Evolutionary conservation across 257 asterid genomes (phyloP), one percentile per base, ranked within the genome.

Genomic region (Nicotiana knightiana): DNA sequence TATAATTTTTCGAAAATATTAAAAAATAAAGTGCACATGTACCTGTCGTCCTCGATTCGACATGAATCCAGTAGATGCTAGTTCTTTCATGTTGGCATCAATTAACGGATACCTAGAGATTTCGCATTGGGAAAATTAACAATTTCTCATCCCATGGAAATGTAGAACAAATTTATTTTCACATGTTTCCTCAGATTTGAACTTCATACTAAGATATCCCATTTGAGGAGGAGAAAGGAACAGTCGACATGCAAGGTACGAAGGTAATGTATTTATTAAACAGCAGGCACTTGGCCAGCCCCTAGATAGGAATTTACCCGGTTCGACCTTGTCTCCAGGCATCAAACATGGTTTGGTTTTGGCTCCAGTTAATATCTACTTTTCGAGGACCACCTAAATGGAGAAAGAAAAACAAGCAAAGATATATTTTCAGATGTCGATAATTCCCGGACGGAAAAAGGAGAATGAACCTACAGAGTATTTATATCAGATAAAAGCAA

Each of bases 21-120:
- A 1, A 12, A 75, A 3, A 3, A 39, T 48, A 35, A 18, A 53
- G 55, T 4, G 61, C 4, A 67, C 24, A 37, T 21, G 64, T 86
- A 92, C 99, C 96, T 95, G 99, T 68, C 99, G 90, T 77, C 98
- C 98, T 82, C 99, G 97, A 88, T 96, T 96, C 9, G 99, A 96
- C 98, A 96, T 96, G 94, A 94, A 96, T 65, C 99, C 99, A 4
- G 99, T 94, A 10, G 92, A 66, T 55, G 80, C 85, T 70, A 96
- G 84, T 83, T 96, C 99, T 86, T 85, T 93, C 99, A 96, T 96
- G 85, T 92, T 94, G 46, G 46, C 46, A 39, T 39, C 46, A 39
- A 39, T 6, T 39, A 39, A 39, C 6, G 46, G 46, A 39, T 39
- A 39, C 46, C 46, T 39, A 39, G 2, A 39, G 9, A 39, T 39